Evolutionary conservation across 2,329 filamentous ascomycete genomes (phyloP).

Genomic region (Talaromyces rugulosus): DNA sequence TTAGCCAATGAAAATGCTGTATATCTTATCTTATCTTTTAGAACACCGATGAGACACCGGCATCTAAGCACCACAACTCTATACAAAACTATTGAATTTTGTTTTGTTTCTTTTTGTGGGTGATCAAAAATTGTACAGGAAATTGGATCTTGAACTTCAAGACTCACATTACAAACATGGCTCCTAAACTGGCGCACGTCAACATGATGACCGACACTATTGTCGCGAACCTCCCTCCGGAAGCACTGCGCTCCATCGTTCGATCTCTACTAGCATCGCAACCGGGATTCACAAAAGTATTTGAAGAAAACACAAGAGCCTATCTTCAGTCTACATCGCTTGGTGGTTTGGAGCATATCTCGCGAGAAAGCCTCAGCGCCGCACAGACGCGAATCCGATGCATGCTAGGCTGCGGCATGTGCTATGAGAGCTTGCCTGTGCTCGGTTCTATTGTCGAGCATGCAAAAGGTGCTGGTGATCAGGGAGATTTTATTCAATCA

Average conservation of each 20-base stretch:
- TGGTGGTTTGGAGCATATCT: conserved; percentile 12
- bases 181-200: conserved; percentile 32
- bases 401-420: conserved; percentile 30
- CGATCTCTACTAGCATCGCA: conserved; percentile 15
- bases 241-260: conserved; percentile 38
- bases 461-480: not conserved
- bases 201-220: conserved; percentile 48
- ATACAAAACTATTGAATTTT: not conserved
- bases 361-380: conserved; percentile 18
- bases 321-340: not conserved
- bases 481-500: conserved; percentile 20
- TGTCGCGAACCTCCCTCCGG: conserved; percentile 39
- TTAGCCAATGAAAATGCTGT: not conserved
- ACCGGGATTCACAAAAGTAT: conserved; percentile 25
- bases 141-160: not conserved
- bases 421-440: conserved; percentile 25
- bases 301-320: conserved; percentile 21
- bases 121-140: not conserved
- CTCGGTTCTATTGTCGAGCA: not conserved
- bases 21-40: not conserved
- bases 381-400: conserved; percentile 24
- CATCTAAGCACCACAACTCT: not conserved
- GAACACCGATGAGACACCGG: conserved; percentile 4
- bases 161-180: not conserved
- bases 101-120: not conserved